A percentile compares a stretch with the other conserved stretches of the same genome.
Conservation (phyloP, 345 rosid species). For the Rhodamnia argentea region DNA sequence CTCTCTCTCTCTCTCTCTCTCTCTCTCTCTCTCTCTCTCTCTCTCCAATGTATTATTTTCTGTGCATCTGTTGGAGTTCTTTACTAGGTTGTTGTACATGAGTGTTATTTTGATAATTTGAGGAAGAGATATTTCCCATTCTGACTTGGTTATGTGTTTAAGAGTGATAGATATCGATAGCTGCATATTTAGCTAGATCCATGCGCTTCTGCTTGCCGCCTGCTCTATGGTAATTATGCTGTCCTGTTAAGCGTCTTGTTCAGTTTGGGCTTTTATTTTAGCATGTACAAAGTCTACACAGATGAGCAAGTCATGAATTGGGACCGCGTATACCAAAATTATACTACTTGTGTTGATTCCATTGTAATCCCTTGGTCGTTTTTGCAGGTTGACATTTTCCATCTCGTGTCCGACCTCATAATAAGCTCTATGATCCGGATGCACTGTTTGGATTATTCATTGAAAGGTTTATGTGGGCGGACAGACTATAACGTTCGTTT, state of each 20-base stretch:
- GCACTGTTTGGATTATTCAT: neutral
- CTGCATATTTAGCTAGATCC: neutral
- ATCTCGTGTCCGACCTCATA: neutral
- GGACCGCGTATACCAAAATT: neutral
- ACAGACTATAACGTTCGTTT: neutral
- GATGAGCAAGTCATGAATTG: neutral
- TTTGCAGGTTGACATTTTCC: slow-evolving; percentile 37
- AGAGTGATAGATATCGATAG: neutral
- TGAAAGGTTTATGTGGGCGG: neutral
- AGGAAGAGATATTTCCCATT: neutral
- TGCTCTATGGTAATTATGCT: neutral
- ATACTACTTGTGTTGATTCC: neutral
- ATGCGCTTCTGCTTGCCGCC: neutral
- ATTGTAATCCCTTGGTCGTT: neutral
- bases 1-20: neutral
- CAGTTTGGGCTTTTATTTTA: neutral
- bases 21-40: neutral
- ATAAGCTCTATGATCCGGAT: neutral
- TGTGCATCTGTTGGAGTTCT: neutral
- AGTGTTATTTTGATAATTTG: neutral
- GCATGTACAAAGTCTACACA: neutral
- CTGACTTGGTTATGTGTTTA: neutral
- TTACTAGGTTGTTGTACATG: neutral
- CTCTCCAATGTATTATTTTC: neutral
- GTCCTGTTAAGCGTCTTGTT: neutral